A percentile compares a stretch with the other conserved stretches of the same genome.
phyloP scores from a whole-genome alignment of 2,329 filamentous ascomycete genomes.

The Apiospora kogelbergensis region DNA sequence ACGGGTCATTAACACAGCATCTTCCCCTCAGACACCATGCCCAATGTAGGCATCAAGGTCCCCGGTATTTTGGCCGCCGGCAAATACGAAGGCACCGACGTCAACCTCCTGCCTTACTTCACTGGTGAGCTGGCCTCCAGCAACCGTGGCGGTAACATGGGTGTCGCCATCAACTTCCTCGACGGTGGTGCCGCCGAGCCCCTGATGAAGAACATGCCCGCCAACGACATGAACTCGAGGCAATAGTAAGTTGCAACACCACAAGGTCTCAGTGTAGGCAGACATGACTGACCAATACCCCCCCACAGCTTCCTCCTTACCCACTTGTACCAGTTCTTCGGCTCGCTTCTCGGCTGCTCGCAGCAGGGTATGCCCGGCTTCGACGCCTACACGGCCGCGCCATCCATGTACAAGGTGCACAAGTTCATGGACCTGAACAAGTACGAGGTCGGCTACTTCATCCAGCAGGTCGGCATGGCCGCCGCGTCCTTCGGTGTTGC shows the following conservation, averaged over 20 bases:
- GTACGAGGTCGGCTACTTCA: slow-evolving; percentile 57
- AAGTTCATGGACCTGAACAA: slow-evolving; percentile 59
- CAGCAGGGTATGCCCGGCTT: slow-evolving; percentile 49
- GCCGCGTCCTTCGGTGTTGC: slow-evolving; percentile 59
- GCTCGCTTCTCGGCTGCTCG: slow-evolving; percentile 56
- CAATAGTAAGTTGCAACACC: slow-evolving; percentile 49
- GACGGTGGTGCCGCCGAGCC: slow-evolving; percentile 58
- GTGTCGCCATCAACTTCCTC: slow-evolving; percentile 57
- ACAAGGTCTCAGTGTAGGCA: too few relatives aligned
- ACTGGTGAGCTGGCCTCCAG: slow-evolving; percentile 52
- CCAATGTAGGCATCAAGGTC: slow-evolving; percentile 52
- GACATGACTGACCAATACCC: neutral
- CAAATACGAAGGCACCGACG: slow-evolving; percentile 47
- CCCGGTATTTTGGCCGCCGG: slow-evolving; percentile 57
- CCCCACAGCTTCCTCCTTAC: slow-evolving; percentile 52
- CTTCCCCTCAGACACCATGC: slow-evolving; percentile 43
- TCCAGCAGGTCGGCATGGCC: slow-evolving; percentile 55
- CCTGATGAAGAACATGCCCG: slow-evolving; percentile 54
- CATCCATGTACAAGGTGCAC: slow-evolving; percentile 53
- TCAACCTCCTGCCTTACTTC: slow-evolving; percentile 62
- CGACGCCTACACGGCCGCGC: slow-evolving; percentile 45
- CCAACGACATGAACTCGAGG: slow-evolving; percentile 47
- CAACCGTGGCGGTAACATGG: slow-evolving; percentile 47
- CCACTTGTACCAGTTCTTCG: slow-evolving; percentile 64
- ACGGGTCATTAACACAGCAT: neutral